Conservation (phyloP, 257 asterid genomes). For the Rhazya stricta region DNA sequence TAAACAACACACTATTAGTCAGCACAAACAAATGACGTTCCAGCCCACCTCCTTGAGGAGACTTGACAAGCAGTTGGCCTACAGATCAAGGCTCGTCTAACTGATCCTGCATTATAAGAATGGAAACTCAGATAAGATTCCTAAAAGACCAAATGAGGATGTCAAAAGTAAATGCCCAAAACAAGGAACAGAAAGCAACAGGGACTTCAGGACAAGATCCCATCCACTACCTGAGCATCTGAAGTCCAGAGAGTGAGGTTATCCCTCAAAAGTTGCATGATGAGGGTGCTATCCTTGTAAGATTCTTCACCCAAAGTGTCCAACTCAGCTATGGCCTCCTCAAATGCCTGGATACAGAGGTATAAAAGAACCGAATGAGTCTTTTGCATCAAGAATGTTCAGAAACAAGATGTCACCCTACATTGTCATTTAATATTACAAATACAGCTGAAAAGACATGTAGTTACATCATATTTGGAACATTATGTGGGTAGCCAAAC, state of each 20-base stretch:
- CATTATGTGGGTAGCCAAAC: neutral
- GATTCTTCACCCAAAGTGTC: conserved; percentile 54
- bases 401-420: neutral
- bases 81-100: conserved; percentile 39
- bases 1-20: conserved; percentile 19
- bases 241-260: conserved; percentile 55
- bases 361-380: conserved; percentile 7
- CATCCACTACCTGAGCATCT: conserved; percentile 40
- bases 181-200: neutral
- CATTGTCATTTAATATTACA: neutral
- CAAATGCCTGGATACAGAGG: conserved; percentile 33
- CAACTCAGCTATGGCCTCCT: conserved; percentile 55
- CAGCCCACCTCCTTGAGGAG: conserved; percentile 40
- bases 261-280: conserved; percentile 51
- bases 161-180: neutral
- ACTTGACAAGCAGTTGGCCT: conserved; percentile 9
- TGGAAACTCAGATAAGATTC: neutral
- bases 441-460: neutral
- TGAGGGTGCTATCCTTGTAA: conserved; percentile 55
- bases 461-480: neutral
- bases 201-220: neutral
- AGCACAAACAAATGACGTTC: conserved; percentile 31
- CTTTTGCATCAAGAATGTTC: no score
- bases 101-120: conserved; percentile 35
- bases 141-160: neutral